Percentiles rank a stretch among this genome's conserved stretches.
Evolutionary conservation across 495 filamentous ascomycete genomes (phyloP).

Genomic region (Hypomontagnella submonticulosa): DNA sequence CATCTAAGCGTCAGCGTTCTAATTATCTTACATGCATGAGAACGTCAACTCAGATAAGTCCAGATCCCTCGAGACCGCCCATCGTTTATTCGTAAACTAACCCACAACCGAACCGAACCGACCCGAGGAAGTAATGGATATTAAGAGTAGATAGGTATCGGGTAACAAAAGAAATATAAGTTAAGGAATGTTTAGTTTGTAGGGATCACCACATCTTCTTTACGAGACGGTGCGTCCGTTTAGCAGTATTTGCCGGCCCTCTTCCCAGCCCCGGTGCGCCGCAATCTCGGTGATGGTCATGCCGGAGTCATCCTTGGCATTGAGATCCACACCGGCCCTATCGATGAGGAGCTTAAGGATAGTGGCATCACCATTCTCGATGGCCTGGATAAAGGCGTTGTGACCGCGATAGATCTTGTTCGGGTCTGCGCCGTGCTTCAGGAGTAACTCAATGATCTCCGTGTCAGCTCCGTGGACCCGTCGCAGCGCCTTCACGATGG

Average conservation of each 20-base stretch:
- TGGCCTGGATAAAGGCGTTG: slow-evolving; percentile 63
- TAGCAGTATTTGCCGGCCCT: slow-evolving; percentile 46
- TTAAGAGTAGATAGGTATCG: slow-evolving; percentile 3
- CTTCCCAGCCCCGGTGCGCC: slow-evolving; percentile 51
- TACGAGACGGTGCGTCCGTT: slow-evolving; percentile 4
- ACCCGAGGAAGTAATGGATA: slow-evolving; percentile 19
- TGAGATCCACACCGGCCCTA: slow-evolving; percentile 56
- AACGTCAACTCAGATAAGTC: slow-evolving; percentile 1
- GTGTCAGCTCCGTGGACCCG: slow-evolving; percentile 58
- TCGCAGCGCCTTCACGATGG: slow-evolving; percentile 65
- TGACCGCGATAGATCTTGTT: slow-evolving; percentile 66
- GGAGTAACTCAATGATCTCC: slow-evolving; percentile 59
- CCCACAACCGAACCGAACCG: slow-evolving; percentile 8
- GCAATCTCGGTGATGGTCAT: slow-evolving; percentile 53
- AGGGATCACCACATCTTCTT: background rate
- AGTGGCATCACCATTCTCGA: slow-evolving; percentile 57
- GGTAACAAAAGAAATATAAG: slow-evolving; percentile 5
- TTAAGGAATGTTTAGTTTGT: slow-evolving; percentile 2
- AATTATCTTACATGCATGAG: background rate
- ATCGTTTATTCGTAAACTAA: slow-evolving; percentile 12
- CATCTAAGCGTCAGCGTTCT: too few relatives aligned
- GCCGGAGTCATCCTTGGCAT: slow-evolving; percentile 53
- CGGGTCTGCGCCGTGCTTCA: slow-evolving; percentile 63
- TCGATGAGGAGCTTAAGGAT: slow-evolving; percentile 59
- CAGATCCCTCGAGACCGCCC: slow-evolving; percentile 4